These are phyloP conservation scores for Microcyclospora pomicola DNA, from an alignment of 2,329 filamentous ascomycete genomes.

Conservation along the genomic window DNA sequence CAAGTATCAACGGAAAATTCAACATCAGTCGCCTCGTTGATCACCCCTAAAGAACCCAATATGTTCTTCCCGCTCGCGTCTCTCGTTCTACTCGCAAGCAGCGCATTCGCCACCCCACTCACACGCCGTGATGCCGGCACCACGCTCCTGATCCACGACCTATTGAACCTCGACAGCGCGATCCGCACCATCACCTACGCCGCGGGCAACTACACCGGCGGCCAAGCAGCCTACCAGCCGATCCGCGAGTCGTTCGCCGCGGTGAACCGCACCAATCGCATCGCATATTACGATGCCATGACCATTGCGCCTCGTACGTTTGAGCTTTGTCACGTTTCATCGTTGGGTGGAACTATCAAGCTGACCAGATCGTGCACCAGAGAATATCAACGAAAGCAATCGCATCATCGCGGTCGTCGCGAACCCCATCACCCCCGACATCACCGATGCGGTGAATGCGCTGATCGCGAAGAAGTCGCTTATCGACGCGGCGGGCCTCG, in stretches of 20 bases:
- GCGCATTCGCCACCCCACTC: constrained; percentile 4
- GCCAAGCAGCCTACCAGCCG: constrained; percentile 6
- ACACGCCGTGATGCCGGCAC: constrained; percentile 9
- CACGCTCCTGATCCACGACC: constrained; percentile 8
- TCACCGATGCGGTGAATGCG: constrained; percentile 10
- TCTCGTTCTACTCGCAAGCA: too few species aligned
- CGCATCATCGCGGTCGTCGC: constrained; percentile 11
- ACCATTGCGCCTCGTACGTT: constrained; percentile 10
- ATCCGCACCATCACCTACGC: constrained; percentile 9
- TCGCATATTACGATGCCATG: constrained; percentile 13
- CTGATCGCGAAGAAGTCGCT: constrained; percentile 11
- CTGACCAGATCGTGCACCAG: constrained; percentile 1
- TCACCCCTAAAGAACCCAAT: too few species aligned
- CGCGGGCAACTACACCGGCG: constrained; percentile 9
- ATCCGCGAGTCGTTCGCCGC: constrained; percentile 10
- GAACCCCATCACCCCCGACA: constrained; percentile 11
- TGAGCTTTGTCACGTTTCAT: not conserved
- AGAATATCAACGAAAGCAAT: constrained; percentile 8
- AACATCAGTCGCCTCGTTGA: too few species aligned
- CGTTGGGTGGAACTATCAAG: too few species aligned
- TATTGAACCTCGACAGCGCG: constrained; percentile 8
- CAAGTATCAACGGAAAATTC: too few species aligned
- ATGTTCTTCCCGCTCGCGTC: too few species aligned
- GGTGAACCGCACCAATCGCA: constrained; percentile 12
- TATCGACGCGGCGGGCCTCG: constrained; percentile 6